Base-by-base conservation (phyloP, 2,329 filamentous ascomycete species). In the Talaromyces sp. region DNA sequence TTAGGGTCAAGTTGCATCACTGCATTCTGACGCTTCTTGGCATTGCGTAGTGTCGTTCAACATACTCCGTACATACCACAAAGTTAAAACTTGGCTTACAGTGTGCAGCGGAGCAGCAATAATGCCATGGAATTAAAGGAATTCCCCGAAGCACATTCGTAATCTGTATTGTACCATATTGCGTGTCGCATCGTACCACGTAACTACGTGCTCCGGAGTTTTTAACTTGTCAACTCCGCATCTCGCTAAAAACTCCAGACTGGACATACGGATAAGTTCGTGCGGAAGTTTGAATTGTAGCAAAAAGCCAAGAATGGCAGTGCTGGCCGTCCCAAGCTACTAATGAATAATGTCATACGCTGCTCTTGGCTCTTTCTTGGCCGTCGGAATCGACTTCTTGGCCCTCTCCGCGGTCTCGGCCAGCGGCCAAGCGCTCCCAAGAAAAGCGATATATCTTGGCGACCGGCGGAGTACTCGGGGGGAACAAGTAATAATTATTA, bases 331-430 rank as follows among this genome's bases (percentile, higher is more conserved):
- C 14, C 13, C 13, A 6, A 17, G 7, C 13, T 4, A 35, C 11
- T 13, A 13, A 14, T 11, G 11, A n/a, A n/a, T n/a, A 3, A 14
- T 14, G 29, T 35, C 5, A 35, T 13, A 11, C 32, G 6, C 32
- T 19, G 3, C 11, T 21, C 43, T 46, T 46, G 21, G 43, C 43
- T 24, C 43, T 46, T 21, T 46, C 41, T 46, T 46, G 43, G n/a
- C 43, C 43, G 43, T 38, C 35, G 43, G 43, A 46, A 24, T 24
- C 43, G 11, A 46, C 43, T 46, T 55, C 58, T 60, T 60, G 54
- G 58, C 58, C 58, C 57, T 56, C 59, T 61, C 59, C 57, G 55
- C 41, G 41, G 35, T 14, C 35, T 38, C 35, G 54, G 58, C 58
- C 58, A 60, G 58, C 54, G 54, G 52, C 43, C 46, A 53, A 61